A percentile compares a stretch with the other conserved stretches of the same genome.
Evolutionary conservation across 2,329 filamentous ascomycete species (phyloP).

Genomic region (Trichoderma afroharzianum): DNA sequence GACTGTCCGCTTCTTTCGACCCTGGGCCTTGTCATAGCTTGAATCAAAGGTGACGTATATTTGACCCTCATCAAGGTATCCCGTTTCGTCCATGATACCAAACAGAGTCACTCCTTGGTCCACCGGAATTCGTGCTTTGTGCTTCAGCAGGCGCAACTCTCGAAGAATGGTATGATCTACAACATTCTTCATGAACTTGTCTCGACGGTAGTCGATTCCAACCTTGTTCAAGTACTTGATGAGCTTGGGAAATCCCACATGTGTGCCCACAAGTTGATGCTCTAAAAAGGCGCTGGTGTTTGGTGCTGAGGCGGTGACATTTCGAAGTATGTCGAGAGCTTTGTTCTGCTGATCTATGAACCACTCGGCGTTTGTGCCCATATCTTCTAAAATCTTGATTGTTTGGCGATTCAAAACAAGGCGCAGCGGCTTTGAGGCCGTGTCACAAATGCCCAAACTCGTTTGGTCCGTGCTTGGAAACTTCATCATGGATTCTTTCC

Average conservation of each 20-base stretch:
- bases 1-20: conserved; percentile 30
- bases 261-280: conserved; percentile 56
- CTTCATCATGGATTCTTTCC: conserved; percentile 73
- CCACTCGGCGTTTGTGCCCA: conserved; percentile 54
- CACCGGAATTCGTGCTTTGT: conserved; percentile 72
- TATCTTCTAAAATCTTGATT: conserved; percentile 83
- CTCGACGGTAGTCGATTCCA: conserved; percentile 61
- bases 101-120: conserved; percentile 70
- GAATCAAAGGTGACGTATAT: conserved; percentile 62
- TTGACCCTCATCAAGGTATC: conserved; percentile 60
- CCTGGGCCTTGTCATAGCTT: conserved; percentile 22
- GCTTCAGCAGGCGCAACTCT: conserved; percentile 71
- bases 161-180: conserved; percentile 68
- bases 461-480: conserved; percentile 55
- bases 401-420: conserved; percentile 74
- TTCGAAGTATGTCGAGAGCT: conserved; percentile 58
- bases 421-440: conserved; percentile 62
- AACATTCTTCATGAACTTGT: conserved; percentile 65
- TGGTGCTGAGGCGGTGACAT: conserved; percentile 52
- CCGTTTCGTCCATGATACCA: conserved; percentile 80
- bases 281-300: conserved; percentile 67
- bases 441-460: conserved; percentile 69
- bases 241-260: conserved; percentile 58
- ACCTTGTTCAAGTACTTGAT: conserved; percentile 57
- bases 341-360: conserved; percentile 63